Conservation (phyloP, 2,329 filamentous ascomycete species). For the Fusarium brachygibbosum region DNA sequence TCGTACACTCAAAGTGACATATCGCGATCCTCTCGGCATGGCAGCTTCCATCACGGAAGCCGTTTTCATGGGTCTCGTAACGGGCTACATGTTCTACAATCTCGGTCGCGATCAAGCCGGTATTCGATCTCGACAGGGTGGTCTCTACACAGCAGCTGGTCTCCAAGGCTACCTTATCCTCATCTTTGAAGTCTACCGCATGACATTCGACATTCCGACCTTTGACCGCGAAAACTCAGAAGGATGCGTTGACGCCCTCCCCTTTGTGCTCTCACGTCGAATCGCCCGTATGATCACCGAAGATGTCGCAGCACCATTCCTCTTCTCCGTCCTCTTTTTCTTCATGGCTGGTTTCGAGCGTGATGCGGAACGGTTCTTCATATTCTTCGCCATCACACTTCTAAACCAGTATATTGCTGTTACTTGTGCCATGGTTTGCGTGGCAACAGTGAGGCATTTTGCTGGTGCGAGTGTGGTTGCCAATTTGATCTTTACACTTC, state of each 20-base stretch:
- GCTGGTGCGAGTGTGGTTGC: constrained; percentile 78
- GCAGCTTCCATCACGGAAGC: constrained; percentile 77
- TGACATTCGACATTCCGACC: constrained; percentile 79
- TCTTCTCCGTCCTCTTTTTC: constrained; percentile 80
- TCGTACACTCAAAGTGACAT: constrained; percentile 77
- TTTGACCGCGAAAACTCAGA: constrained; percentile 83
- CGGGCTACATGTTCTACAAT: constrained; percentile 79
- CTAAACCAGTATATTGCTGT: constrained; percentile 81
- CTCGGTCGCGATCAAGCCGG: constrained; percentile 76
- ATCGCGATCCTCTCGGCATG: constrained; percentile 83
- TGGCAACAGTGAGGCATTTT: constrained; percentile 75
- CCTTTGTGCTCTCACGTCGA: constrained; percentile 78
- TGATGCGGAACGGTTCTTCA: constrained; percentile 75
- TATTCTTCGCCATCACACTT: constrained; percentile 76
- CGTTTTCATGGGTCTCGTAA: constrained; percentile 77
- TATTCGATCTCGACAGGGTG: constrained; percentile 80
- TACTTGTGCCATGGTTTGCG: constrained; percentile 76
- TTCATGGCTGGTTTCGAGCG: constrained; percentile 82
- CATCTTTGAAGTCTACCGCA: constrained; percentile 80
- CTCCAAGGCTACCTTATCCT: constrained; percentile 83
- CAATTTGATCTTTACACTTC: constrained; percentile 79
- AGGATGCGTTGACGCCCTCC: constrained; percentile 76
- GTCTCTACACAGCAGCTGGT: constrained; percentile 77
- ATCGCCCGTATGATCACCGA: constrained; percentile 77
- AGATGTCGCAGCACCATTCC: constrained; percentile 78